These are phyloP conservation scores for Lactifluus rugatus DNA, from an alignment of 768 basidiomycete genomes.

Conservation along the genomic window DNA sequence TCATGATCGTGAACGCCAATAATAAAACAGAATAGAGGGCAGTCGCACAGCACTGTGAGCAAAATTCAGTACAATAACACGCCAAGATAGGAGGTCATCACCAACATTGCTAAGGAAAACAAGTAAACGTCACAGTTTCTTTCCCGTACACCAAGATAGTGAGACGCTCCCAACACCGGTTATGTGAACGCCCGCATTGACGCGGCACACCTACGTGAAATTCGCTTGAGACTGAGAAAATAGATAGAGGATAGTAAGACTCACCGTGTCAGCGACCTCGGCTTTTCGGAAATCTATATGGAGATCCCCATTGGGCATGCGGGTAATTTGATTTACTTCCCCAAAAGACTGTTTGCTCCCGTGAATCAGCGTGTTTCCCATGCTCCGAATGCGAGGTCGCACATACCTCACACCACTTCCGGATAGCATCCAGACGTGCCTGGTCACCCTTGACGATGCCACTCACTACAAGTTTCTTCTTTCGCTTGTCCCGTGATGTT, in stretches of 20 bases:
- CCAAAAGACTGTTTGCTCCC: slow-evolving; percentile 38
- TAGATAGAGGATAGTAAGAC: slow-evolving; percentile 22
- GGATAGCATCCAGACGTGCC: slow-evolving; percentile 55
- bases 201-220: slow-evolving; percentile 53
- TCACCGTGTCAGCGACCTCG: slow-evolving; percentile 73
- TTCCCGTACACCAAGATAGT: slow-evolving; percentile 63
- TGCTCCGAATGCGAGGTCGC: slow-evolving; percentile 2
- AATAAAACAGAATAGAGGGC: slow-evolving; percentile 13
- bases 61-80: neutral
- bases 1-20: slow-evolving; percentile 13
- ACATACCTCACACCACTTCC: slow-evolving; percentile 68
- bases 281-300: slow-evolving; percentile 64
- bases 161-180: slow-evolving; percentile 68
- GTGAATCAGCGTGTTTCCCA: slow-evolving; percentile 16
- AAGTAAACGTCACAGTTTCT: slow-evolving; percentile 27
- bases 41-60: slow-evolving; percentile 2
- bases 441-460: slow-evolving; percentile 54
- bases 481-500: slow-evolving; percentile 44
- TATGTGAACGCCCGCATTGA: slow-evolving; percentile 68
- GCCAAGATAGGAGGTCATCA: neutral
- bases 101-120: neutral
- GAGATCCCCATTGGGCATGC: slow-evolving; percentile 71
- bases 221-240: slow-evolving; percentile 14
- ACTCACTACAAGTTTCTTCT: slow-evolving; percentile 50
- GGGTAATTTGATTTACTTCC: slow-evolving; percentile 59